These are phyloP conservation scores for Debaryomyces coudertii DNA, from an alignment of 1,139 yeast species.

Conservation along the genomic window DNA sequence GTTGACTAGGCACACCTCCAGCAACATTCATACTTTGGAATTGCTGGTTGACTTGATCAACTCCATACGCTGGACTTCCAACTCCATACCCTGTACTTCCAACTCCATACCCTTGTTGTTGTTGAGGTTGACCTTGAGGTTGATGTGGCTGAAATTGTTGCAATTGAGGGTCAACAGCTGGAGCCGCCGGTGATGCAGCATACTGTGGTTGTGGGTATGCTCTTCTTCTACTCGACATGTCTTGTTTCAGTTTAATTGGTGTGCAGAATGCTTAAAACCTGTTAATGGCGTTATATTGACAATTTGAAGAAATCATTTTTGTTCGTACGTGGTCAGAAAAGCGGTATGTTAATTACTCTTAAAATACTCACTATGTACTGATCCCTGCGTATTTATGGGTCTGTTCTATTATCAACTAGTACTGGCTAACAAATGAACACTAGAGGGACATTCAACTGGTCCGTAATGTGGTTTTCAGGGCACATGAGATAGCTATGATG, in stretches of 20 bases:
- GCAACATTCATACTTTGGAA: constrained; percentile 45
- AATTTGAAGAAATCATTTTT: constrained; percentile 2
- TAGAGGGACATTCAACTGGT: not conserved
- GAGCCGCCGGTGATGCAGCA: constrained; percentile 37
- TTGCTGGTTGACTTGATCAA: constrained; percentile 42
- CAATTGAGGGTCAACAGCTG: constrained; percentile 20
- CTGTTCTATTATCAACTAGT: not conserved
- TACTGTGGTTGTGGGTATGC: constrained; percentile 71
- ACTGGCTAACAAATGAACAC: not conserved
- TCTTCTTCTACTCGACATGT: constrained; percentile 52
- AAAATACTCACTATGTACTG: not conserved
- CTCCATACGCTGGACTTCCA: constrained; percentile 23
- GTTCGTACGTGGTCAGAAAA: constrained; percentile 11
- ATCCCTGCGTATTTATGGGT: constrained; percentile 1
- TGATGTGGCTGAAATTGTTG: constrained; percentile 16
- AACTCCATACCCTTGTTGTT: constrained; percentile 11
- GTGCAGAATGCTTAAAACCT: not conserved
- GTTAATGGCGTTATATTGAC: constrained; percentile 1
- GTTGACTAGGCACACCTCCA: constrained; percentile 16
- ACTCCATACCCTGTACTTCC: constrained; percentile 12
- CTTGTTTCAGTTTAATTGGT: constrained; percentile 1
- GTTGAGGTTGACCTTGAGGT: constrained; percentile 14
- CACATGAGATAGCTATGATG: too few relatives aligned
- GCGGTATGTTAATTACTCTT: constrained; percentile 3
- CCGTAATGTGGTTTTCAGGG: too few relatives aligned